Percentiles rank a stretch among this genome's conserved stretches.
Conservation (phyloP, 1,139 yeast genomes). For the Blastobotrys serpentis region DNA sequence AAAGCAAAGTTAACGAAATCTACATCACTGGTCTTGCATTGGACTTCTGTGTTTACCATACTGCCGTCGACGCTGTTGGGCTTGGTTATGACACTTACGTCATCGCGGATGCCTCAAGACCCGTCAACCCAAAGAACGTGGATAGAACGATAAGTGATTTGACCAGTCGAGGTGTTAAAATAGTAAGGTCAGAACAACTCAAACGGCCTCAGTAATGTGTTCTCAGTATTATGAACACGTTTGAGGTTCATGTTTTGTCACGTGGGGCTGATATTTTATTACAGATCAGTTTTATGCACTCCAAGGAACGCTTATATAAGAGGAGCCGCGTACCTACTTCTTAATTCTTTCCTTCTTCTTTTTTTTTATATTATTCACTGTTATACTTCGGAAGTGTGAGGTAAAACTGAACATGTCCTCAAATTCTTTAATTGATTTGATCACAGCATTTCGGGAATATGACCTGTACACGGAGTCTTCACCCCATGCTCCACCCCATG, state of each 20-base stretch:
- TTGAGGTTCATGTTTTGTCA: no score
- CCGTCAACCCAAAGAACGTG: constrained; percentile 40
- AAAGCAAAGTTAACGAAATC: constrained; percentile 55
- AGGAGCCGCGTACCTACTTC: no score
- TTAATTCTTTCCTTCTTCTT: no score
- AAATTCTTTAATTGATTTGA: background rate
- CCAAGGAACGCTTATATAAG: no score
- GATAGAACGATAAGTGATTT: background rate
- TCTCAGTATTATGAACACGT: no score
- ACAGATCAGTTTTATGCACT: no score
- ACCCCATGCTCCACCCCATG: no score
- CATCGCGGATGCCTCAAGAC: constrained; percentile 51
- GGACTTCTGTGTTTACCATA: constrained; percentile 78
- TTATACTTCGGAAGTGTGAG: no score
- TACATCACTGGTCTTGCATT: constrained; percentile 79
- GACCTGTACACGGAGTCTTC: no score
- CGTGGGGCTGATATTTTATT: no score
- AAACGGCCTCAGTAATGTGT: background rate
- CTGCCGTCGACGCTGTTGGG: constrained; percentile 65
- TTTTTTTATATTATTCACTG: background rate
- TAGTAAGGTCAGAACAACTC: background rate
- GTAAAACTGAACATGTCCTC: no score
- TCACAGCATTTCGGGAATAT: background rate
- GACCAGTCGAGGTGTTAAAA: background rate
- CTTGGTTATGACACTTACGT: constrained; percentile 66